Base-by-base conservation (phyloP, 1,284 basidiomycete genomes). In the Ceratobasidium sp. region DNA sequence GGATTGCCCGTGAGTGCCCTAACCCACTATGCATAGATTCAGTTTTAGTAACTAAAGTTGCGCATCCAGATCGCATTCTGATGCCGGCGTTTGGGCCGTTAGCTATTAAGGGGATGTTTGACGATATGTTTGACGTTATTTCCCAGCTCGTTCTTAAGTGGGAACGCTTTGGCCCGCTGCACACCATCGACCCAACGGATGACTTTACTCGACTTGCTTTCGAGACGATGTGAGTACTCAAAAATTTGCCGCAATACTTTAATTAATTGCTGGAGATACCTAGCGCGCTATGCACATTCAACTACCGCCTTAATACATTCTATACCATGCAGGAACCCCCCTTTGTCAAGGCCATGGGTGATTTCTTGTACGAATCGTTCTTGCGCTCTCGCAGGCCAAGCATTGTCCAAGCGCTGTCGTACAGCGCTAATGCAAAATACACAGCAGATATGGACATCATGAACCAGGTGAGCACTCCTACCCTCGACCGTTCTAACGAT, bases 121-220 rank as follows among this genome's bases (percentile, higher is more conserved):
- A 82, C 43, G 38, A 83, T 75, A 86, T 87, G 86, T 78, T 82
- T 30, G 87, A 87, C 74, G 83, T 87, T 58, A 81, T 81, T 23
- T 79, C 81, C 35, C 86, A 88, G 76, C 82, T 88, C 71, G 75
- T 86, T 16, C 77, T 81, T 14, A 85, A 86, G 76, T 85, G 84
- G 84, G 83, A 84, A 74, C 76, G 84, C 63, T 85, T 85, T 74
- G 85, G 84, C 3, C 79, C 81, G 13, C 26, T 52, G 28, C 76
- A 82, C 72, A 72, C 79, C 38, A 84, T 87, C 66, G 83, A 85
- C 71, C 83, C 84, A 0, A 80, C 83, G 0, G 83, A 84, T 52
- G 85, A 86, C 76, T 86, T 84, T 74, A 86, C 85, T 23, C 81
- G 84, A 47, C 80, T 86, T n/a, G 83, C 86, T 0, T 81, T 86